These are phyloP conservation scores for Paralagenidium karlingii DNA, from an alignment of 352 stramenopile genomes.

Conservation along the genomic window DNA sequence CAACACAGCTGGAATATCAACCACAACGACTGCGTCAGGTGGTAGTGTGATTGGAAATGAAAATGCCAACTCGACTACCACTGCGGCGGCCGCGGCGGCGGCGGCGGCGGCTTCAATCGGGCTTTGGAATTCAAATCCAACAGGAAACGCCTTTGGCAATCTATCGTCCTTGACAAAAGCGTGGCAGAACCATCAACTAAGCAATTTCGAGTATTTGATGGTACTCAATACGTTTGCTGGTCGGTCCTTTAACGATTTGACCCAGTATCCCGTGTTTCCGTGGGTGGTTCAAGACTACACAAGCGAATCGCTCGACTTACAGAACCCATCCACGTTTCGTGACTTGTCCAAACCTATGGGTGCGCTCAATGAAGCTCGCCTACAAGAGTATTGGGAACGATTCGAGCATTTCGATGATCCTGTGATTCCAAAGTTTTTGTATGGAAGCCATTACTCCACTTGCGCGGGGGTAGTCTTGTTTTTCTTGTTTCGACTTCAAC, in stretches of 20 bases:
- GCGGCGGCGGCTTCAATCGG: too few relatives aligned
- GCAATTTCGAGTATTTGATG: constrained; percentile 96
- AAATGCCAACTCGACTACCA: too few relatives aligned
- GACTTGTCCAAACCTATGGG: constrained; percentile 97
- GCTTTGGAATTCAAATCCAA: too few relatives aligned
- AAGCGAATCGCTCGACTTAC: constrained; percentile 52
- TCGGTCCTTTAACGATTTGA: constrained; percentile 86
- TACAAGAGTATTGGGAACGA: constrained; percentile 91
- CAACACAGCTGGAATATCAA: neutral
- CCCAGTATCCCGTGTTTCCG: constrained; percentile 94
- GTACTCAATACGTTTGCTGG: constrained; percentile 86
- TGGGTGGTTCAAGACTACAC: constrained; percentile 82
- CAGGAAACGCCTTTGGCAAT: constrained; percentile 24
- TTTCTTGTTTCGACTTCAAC: constrained; percentile 97
- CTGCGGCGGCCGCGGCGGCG: too few relatives aligned
- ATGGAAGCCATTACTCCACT: constrained; percentile 96
- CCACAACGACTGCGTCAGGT: too few relatives aligned
- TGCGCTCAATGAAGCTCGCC: constrained; percentile 88
- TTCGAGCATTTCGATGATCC: constrained; percentile 89
- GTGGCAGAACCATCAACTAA: constrained; percentile 69
- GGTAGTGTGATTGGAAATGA: neutral
- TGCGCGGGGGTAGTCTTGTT: constrained; percentile 95
- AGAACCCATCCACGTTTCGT: constrained; percentile 87
- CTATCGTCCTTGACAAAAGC: constrained; percentile 48
- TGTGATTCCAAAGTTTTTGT: constrained; percentile 84